phyloP scores from a whole-genome alignment of 1,139 yeast species.

The Suhomyces panamericanus region DNA sequence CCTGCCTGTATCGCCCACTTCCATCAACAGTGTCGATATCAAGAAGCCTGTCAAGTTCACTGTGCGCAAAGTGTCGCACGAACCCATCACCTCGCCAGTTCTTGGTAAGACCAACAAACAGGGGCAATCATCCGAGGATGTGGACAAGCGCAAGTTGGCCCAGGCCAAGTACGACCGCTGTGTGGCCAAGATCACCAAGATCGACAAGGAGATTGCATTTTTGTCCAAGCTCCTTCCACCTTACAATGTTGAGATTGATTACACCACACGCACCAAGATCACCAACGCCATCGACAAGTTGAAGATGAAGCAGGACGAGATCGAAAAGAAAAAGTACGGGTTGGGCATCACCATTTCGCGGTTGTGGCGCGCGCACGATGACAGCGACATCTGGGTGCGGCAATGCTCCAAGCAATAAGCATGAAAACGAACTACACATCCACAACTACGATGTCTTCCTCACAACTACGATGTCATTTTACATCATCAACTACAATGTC shows the following conservation, averaged over 20 bases:
- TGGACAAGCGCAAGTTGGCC: constrained; percentile 22
- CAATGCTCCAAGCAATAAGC: constrained; percentile 23
- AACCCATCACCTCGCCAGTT: constrained; percentile 20
- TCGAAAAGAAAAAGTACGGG: constrained; percentile 44
- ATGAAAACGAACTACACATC: too few species aligned
- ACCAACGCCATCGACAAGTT: constrained; percentile 46
- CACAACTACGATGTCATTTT: too few species aligned
- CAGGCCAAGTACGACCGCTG: constrained; percentile 42
- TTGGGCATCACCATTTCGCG: constrained; percentile 48
- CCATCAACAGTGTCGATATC: constrained; percentile 7
- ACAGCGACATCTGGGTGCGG: constrained; percentile 48
- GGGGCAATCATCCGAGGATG: constrained; percentile 1
- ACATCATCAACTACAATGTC: too few species aligned
- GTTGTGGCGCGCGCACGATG: constrained; percentile 46
- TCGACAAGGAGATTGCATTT: constrained; percentile 44
- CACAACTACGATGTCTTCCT: too few species aligned
- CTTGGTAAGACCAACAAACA: constrained; percentile 1
- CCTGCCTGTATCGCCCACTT: constrained; percentile 10
- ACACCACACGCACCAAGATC: constrained; percentile 43
- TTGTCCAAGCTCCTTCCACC: constrained; percentile 46
- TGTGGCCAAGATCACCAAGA: constrained; percentile 34
- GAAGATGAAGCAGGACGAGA: constrained; percentile 42
- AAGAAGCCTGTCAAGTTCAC: constrained; percentile 43
- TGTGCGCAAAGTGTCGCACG: constrained; percentile 45
- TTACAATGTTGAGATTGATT: constrained; percentile 47